Evolutionary conservation across 177 flowering plant genomes (phyloP).

Genomic region (Tripterygium wilfordii): DNA sequence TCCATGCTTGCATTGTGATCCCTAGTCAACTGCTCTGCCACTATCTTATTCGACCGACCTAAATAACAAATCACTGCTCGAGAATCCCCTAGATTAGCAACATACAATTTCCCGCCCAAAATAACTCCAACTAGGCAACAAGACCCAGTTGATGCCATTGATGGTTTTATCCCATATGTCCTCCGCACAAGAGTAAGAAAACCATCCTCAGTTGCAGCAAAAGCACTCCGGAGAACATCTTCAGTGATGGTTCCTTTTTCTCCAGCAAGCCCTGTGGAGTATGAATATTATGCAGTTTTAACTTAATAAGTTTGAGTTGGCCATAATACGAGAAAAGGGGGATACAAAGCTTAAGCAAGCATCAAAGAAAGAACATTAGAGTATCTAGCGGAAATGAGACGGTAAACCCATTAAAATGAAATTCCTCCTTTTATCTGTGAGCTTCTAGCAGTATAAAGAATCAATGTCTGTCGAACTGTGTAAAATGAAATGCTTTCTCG

Average conservation of each 20-base stretch:
- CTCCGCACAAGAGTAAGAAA: constrained; percentile 55
- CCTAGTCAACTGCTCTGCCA: constrained; percentile 59
- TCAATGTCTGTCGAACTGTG: too few relatives aligned
- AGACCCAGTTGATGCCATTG: constrained; percentile 60
- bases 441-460: too few relatives aligned
- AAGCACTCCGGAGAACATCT: constrained; percentile 48
- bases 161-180: constrained; percentile 37
- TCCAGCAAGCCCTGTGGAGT: constrained; percentile 39
- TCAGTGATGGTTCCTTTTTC: constrained; percentile 52
- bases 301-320: too few relatives aligned
- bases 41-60: constrained; percentile 39
- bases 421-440: too few relatives aligned
- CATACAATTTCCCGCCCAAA: constrained; percentile 49
- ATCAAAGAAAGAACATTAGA: too few relatives aligned
- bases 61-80: constrained; percentile 65
- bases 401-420: too few relatives aligned
- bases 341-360: too few relatives aligned
- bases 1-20: constrained; percentile 72
- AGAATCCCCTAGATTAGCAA: constrained; percentile 78
- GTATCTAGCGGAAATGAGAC: too few relatives aligned
- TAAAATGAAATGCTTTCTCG: too few relatives aligned
- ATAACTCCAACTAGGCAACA: constrained; percentile 77
- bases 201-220: constrained; percentile 64
- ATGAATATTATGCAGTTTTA: too few relatives aligned
- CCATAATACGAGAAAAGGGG: too few relatives aligned